Percentiles rank a stretch among this genome's conserved stretches.
phyloP scores from a whole-genome alignment of 805 yeast species.

The Metschnikowia borealis region DNA sequence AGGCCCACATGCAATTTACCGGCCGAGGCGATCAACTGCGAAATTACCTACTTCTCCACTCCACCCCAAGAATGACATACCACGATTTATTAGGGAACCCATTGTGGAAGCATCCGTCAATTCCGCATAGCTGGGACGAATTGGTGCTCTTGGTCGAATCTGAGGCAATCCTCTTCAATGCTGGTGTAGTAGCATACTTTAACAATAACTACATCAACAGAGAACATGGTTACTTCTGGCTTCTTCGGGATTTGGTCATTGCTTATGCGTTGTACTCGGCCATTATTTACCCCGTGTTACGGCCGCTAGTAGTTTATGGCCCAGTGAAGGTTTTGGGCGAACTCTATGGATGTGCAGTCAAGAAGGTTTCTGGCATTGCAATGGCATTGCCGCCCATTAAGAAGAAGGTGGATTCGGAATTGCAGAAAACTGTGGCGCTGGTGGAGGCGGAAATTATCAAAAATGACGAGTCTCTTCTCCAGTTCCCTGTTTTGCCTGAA shows the following conservation, averaged over 20 bases:
- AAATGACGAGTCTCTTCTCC: slow-evolving; percentile 43
- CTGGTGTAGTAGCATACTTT: background rate
- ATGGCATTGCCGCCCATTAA: slow-evolving; percentile 50
- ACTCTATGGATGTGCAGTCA: background rate
- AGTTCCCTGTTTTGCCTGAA: slow-evolving; percentile 53
- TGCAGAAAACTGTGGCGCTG: slow-evolving; percentile 41
- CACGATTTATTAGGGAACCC: background rate
- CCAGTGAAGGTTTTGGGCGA: slow-evolving; percentile 4
- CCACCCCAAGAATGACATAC: background rate
- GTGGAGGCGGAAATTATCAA: slow-evolving; percentile 59
- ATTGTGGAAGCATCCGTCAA: background rate
- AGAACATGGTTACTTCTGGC: slow-evolving; percentile 10
- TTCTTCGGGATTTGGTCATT: slow-evolving; percentile 23
- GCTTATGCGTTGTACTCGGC: slow-evolving; percentile 13
- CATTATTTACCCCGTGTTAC: slow-evolving; percentile 7
- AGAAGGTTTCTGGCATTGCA: slow-evolving; percentile 10
- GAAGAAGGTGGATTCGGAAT: slow-evolving; percentile 56
- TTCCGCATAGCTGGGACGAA: background rate
- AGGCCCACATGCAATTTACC: background rate
- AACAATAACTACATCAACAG: background rate
- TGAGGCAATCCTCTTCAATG: background rate
- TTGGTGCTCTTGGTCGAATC: background rate
- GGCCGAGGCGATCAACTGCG: background rate
- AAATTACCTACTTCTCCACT: background rate
- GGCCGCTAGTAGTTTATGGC: slow-evolving; percentile 13